Percentiles rank a stretch among this genome's conserved stretches.
Conservation (phyloP, 75 land plant species). For the Pinus albicaulis region DNA sequence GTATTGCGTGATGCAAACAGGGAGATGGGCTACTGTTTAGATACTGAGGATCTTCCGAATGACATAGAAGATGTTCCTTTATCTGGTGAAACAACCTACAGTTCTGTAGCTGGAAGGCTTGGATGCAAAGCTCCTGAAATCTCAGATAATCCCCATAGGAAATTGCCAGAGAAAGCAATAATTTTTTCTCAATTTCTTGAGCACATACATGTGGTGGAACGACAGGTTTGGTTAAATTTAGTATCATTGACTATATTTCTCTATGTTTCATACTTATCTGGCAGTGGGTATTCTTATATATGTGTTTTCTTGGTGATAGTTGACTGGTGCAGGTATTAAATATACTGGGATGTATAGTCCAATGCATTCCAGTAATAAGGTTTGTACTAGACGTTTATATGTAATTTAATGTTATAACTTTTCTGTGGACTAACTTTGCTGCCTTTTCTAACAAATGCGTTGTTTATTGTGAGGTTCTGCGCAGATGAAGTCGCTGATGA, state of each 20-base stretch:
- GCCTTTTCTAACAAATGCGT: background rate
- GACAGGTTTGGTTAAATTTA: constrained; percentile 58
- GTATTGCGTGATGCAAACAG: constrained; percentile 41
- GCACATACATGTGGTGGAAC: constrained; percentile 93
- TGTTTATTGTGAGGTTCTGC: constrained; percentile 2
- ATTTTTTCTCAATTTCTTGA: constrained; percentile 98
- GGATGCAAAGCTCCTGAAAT: constrained; percentile 1
- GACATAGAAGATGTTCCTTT: background rate
- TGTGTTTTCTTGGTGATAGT: constrained; percentile 34
- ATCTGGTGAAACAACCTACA: background rate
- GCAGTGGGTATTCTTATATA: background rate
- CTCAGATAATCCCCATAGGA: background rate
- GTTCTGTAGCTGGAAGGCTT: background rate
- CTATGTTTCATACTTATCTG: constrained; percentile 3
- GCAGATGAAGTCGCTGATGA: constrained; percentile 81
- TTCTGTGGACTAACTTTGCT: background rate
- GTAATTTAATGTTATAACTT: background rate
- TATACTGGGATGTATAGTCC: constrained; percentile 96
- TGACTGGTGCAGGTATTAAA: constrained; percentile 72
- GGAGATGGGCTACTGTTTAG: constrained; percentile 11
- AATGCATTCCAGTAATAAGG: constrained; percentile 87
- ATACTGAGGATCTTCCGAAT: background rate
- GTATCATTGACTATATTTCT: constrained; percentile 1
- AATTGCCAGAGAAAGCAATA: constrained; percentile 67
- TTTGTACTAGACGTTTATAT: constrained; percentile 6